A percentile compares a stretch with the other conserved stretches of the same genome.
These are phyloP conservation scores for Suhomyces bokatorum DNA, from an alignment of 1,139 yeast genomes.

Conservation along the genomic window DNA sequence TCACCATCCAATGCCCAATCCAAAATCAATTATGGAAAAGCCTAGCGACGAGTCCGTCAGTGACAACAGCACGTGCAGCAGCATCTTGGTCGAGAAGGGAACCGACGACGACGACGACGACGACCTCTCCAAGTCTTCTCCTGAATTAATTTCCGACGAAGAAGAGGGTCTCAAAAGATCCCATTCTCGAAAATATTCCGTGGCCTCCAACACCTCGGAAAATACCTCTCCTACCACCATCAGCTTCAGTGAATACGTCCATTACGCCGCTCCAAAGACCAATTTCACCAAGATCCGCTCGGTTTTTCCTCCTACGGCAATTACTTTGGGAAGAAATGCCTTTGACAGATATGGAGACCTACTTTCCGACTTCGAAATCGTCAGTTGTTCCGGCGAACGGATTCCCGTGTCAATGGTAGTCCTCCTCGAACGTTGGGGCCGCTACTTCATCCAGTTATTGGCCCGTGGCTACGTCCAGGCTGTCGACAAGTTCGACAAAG, in stretches of 20 bases:
- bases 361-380: constrained; percentile 68
- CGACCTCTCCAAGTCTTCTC: constrained; percentile 9
- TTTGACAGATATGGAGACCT: constrained; percentile 65
- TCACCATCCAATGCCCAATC: constrained; percentile 10
- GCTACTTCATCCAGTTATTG: constrained; percentile 59
- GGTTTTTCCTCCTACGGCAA: constrained; percentile 73
- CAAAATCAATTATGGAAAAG: constrained; percentile 6
- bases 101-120: constrained; percentile 24
- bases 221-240: constrained; percentile 25
- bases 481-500: constrained; percentile 47
- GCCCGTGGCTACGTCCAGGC: constrained; percentile 66
- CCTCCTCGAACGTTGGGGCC: constrained; percentile 74
- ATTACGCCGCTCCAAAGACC: constrained; percentile 70
- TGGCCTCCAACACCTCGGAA: constrained; percentile 16
- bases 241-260: constrained; percentile 69
- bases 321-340: constrained; percentile 73
- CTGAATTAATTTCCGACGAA: constrained; percentile 14
- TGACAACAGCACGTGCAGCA: constrained; percentile 20
- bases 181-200: constrained; percentile 21
- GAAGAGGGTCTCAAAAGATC: constrained; percentile 3
- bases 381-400: constrained; percentile 65
- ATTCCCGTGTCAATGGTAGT: constrained; percentile 61
- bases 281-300: constrained; percentile 66
- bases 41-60: constrained; percentile 14
- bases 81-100: constrained; percentile 11